Conservation (phyloP, 1,284 basidiomycete genomes). For the Cutaneotrichosporon dermatis region DNA sequence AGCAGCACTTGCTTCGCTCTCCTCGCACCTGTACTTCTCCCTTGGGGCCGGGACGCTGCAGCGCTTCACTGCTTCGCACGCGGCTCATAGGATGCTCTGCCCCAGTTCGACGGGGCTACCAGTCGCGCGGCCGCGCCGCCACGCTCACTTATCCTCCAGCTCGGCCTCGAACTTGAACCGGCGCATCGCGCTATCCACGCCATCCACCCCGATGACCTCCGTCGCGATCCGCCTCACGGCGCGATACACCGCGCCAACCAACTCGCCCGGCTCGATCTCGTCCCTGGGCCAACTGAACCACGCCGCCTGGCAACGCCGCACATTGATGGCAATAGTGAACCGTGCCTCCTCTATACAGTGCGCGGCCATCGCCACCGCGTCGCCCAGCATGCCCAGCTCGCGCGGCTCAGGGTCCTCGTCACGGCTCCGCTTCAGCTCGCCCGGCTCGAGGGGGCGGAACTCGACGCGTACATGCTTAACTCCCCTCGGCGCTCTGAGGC, state of each 20-base stretch:
- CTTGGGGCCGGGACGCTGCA: no score
- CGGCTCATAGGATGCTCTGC: no score
- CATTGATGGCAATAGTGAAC: neutral
- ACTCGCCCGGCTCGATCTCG: neutral
- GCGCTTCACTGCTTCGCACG: no score
- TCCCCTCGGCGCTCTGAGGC: neutral
- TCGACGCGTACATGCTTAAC: neutral
- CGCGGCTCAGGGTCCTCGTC: neutral
- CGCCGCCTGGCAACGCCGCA: neutral
- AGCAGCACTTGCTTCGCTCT: no score
- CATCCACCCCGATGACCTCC: neutral
- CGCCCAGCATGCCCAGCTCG: constrained; percentile 1
- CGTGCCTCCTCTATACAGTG: neutral
- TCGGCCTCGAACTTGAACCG: neutral
- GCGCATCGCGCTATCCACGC: neutral
- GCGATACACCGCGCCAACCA: neutral
- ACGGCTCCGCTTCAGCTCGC: neutral
- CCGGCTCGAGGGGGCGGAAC: neutral
- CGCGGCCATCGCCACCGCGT: neutral
- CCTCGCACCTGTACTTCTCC: no score
- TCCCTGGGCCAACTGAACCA: neutral
- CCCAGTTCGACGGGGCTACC: no score
- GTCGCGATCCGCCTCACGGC: neutral
- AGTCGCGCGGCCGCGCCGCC: no score
- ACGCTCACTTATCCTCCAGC: neutral